phyloP scores from a whole-genome alignment of 805 yeast species.

The Ogataea pini region DNA sequence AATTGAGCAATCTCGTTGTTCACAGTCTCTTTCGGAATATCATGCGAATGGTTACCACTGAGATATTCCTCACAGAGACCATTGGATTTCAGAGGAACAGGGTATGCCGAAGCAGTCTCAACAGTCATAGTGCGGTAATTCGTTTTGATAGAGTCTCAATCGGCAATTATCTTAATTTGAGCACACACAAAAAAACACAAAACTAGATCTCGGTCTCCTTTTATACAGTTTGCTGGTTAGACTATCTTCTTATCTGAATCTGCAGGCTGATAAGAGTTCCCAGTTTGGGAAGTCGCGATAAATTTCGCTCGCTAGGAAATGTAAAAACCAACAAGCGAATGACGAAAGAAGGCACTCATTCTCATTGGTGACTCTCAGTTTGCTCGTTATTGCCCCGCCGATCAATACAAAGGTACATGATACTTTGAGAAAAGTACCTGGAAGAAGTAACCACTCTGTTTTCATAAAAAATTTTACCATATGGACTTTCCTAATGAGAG shows the following conservation, averaged over 20 bases:
- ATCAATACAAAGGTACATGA: no score
- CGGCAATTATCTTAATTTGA: no score
- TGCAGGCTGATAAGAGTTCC: conserved; percentile 6
- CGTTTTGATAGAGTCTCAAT: no score
- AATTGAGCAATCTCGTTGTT: conserved; percentile 26
- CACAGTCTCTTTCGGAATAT: conserved; percentile 26
- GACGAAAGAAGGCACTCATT: no score
- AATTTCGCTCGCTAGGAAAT: neutral
- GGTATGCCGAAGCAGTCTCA: conserved; percentile 19
- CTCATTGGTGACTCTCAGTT: no score
- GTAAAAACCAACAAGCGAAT: no score
- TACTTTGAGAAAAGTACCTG: no score
- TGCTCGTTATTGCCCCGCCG: no score
- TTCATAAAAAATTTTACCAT: no score
- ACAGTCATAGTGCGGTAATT: conserved; percentile 18
- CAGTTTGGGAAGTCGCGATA: conserved; percentile 8
- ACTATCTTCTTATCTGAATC: conserved; percentile 2
- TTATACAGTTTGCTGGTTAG: no score
- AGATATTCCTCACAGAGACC: conserved; percentile 23
- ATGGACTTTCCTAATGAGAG: no score
- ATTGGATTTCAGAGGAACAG: conserved; percentile 21
- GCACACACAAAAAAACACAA: neutral
- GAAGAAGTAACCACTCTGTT: no score
- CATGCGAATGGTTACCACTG: conserved; percentile 22
- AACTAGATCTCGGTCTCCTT: neutral